These are phyloP conservation scores for Chimonanthus praecox DNA, from an alignment of 164 flowering plant genomes.

Conservation along the genomic window DNA sequence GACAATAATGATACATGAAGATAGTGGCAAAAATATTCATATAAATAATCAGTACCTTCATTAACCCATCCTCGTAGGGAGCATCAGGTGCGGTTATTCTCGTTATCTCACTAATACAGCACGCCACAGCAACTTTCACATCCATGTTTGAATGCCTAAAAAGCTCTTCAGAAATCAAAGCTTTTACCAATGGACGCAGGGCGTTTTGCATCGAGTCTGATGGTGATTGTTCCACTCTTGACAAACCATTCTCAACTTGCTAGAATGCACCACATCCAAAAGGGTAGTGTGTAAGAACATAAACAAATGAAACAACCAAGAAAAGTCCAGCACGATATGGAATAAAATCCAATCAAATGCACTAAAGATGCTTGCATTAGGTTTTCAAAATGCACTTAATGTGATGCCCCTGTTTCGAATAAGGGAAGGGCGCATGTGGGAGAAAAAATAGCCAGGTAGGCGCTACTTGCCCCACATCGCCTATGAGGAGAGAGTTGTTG, in stretches of 20 bases:
- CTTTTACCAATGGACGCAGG: slow-evolving; percentile 43
- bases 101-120: slow-evolving; percentile 75
- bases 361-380: too few relatives aligned
- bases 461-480: too few relatives aligned
- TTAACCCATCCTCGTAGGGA: slow-evolving; percentile 72
- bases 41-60: slow-evolving; percentile 50
- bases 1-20: background rate
- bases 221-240: slow-evolving; percentile 77
- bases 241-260: slow-evolving; percentile 50
- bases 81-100: slow-evolving; percentile 88
- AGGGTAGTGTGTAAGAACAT: background rate
- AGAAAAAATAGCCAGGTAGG: too few relatives aligned
- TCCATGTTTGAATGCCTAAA: slow-evolving; percentile 51
- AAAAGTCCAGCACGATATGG: background rate
- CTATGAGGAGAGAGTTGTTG: too few relatives aligned
- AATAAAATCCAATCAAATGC: background rate
- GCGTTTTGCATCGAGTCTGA: slow-evolving; percentile 40
- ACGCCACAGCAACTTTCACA: slow-evolving; percentile 69
- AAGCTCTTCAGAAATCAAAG: slow-evolving; percentile 48
- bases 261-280: slow-evolving; percentile 15
- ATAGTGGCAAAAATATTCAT: too few relatives aligned
- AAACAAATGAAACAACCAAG: background rate
- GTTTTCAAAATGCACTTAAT: too few relatives aligned
- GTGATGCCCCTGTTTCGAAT: too few relatives aligned
- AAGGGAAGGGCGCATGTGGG: too few relatives aligned